Evolutionary conservation across 2,329 filamentous ascomycete species (phyloP).

Genomic region (Grosmannia penicillata): DNA sequence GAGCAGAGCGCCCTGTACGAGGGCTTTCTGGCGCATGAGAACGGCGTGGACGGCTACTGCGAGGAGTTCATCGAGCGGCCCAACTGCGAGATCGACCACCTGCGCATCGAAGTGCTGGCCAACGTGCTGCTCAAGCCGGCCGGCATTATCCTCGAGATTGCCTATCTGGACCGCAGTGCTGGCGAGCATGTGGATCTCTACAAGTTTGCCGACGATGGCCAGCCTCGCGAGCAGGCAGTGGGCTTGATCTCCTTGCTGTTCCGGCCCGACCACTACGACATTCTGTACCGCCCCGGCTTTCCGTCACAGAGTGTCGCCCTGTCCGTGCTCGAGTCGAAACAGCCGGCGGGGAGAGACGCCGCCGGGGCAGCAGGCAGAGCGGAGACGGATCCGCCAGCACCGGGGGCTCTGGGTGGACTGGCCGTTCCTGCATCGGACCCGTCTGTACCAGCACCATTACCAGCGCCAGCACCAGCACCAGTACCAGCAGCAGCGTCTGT

Average conservation of each 20-base stretch:
- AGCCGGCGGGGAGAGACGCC: neutral
- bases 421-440: neutral
- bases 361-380: too few species aligned
- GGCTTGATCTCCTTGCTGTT: conserved; percentile 44
- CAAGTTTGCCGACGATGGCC: conserved; percentile 42
- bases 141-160: conserved; percentile 69
- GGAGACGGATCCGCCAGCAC: too few species aligned
- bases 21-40: conserved; percentile 51
- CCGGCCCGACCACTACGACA: conserved; percentile 80
- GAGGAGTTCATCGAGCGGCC: conserved; percentile 55
- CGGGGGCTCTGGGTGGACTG: too few species aligned
- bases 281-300: conserved; percentile 48
- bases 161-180: conserved; percentile 77
- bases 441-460: neutral
- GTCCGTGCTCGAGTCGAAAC: neutral
- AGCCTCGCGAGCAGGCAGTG: conserved; percentile 27
- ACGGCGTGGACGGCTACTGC: conserved; percentile 53
- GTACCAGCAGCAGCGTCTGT: neutral
- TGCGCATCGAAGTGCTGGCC: conserved; percentile 66
- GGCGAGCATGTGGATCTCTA: conserved; percentile 63
- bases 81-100: conserved; percentile 75
- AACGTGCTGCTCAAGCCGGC: conserved; percentile 68
- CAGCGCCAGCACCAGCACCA: neutral
- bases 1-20: conserved; percentile 54
- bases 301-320: neutral